These are phyloP conservation scores for Neurospora cerealis DNA, from an alignment of 495 filamentous ascomycete species.

Conservation along the genomic window DNA sequence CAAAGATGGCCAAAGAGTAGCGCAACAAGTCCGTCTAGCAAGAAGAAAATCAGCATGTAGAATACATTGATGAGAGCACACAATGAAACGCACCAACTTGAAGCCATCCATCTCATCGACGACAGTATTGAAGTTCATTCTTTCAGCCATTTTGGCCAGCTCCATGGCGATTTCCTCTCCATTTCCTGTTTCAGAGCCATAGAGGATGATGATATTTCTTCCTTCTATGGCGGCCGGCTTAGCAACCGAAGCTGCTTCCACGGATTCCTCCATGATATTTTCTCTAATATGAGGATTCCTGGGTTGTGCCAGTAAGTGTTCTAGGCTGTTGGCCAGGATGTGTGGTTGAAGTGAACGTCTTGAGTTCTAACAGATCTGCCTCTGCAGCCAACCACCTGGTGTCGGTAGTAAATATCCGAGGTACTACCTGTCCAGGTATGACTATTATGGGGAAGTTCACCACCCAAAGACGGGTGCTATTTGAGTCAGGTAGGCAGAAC, in stretches of 20 bases:
- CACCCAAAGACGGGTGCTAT: background rate
- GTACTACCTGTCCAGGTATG: background rate
- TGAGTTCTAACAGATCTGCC: background rate
- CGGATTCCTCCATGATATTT: conserved; percentile 3
- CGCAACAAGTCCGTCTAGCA: conserved; percentile 35
- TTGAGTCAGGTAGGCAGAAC: background rate
- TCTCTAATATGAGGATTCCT: background rate
- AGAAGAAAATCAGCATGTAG: conserved; percentile 5
- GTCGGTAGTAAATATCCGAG: background rate
- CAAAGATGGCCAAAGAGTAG: conserved; percentile 61
- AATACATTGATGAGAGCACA: conserved; percentile 25
- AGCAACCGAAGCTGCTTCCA: background rate
- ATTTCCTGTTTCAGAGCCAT: conserved; percentile 92
- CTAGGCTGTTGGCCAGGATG: background rate
- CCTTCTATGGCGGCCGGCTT: conserved; percentile 15
- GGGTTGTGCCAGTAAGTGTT: background rate
- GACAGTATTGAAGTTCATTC: conserved; percentile 65
- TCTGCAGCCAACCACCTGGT: background rate
- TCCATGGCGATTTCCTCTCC: conserved; percentile 82
- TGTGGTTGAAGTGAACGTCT: background rate
- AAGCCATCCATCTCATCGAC: conserved; percentile 69
- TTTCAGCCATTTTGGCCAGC: conserved; percentile 57
- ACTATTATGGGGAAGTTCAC: background rate
- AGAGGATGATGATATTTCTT: conserved; percentile 68
- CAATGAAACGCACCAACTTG: conserved; percentile 52